Evolutionary conservation across 1,139 yeast genomes (phyloP), one percentile per base, ranked within the genome.

Genomic region (Geotrichum fermentans): DNA sequence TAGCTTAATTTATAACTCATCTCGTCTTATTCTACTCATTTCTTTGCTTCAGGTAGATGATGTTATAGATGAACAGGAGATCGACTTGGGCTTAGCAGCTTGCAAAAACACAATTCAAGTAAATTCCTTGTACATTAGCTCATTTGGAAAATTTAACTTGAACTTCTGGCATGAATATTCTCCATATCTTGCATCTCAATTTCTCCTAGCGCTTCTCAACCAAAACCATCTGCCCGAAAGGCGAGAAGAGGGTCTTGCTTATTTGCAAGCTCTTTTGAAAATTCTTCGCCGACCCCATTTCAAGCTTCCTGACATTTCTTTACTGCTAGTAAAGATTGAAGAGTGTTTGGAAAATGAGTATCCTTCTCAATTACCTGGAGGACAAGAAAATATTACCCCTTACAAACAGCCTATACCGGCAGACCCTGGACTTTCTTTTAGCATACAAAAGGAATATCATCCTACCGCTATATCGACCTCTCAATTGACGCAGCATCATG

Each of bases 101-200:
- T 41, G 45, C 6, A 38, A 26, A 22, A 38, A 45, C 18, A 32
- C 43, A 6, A 38, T 45, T 16, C 30, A 36, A 14, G 22, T 39
- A 1, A 26, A 45, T 10, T 24, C 37, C 11, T 28, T 42, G 8
- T 49, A 49, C 33, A 45, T 44, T 11, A 22, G 36, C 33, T 11
- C 32, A 11, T 49, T 38, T 45, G 52, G 52, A 21, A 30, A 29
- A 8, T 42, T 49, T 17, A 35, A 42, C 17, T 32, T 39, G 39
- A 42, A 38, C 33, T 42, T 38, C 22, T 49, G 52, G 52, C 47
- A 49, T 21, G 52, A 45, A 28, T 38, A 42, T 39, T 20, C 50
- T 2, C 49, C 50, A 10, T 49, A 41, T 24, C 22, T 49, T 11
- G 49, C 47, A 7, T 18, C 50, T 10, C 47, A 40, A 18, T 45